These are phyloP conservation scores for Ophiostoma piceae DNA, from an alignment of 2,329 filamentous ascomycete genomes.

Conservation along the genomic window DNA sequence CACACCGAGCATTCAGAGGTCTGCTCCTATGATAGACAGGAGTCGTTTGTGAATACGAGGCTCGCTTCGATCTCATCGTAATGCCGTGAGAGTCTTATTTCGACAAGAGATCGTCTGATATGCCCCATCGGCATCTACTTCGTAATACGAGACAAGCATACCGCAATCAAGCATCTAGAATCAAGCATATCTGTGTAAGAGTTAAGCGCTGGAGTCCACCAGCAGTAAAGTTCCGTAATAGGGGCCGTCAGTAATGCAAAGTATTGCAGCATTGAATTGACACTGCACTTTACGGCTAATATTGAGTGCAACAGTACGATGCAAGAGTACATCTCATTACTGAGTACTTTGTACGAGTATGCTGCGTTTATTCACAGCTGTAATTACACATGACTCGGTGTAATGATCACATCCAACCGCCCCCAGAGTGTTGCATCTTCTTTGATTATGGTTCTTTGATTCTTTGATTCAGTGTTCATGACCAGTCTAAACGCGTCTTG, in stretches of 20 bases:
- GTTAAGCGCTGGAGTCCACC: neutral
- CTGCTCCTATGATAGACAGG: neutral
- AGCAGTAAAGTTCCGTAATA: neutral
- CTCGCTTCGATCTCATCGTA: neutral
- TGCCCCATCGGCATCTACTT: neutral
- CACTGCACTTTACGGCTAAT: neutral
- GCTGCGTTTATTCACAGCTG: too few species aligned
- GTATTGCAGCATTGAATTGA: neutral
- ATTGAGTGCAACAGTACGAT: neutral
- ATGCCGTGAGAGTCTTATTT: neutral
- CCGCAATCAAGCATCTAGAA: too few species aligned
- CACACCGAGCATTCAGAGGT: neutral
- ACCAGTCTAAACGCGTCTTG: neutral
- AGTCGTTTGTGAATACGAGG: neutral
- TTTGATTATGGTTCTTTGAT: neutral
- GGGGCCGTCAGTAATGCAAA: neutral
- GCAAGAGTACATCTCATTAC: neutral
- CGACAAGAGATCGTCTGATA: neutral
- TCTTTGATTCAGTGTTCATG: neutral
- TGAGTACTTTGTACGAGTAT: neutral
- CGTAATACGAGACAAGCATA: neutral
- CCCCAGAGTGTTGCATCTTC: too few species aligned
- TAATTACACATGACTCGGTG: constrained; percentile 10
- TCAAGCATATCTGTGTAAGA: neutral
- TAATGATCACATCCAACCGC: neutral